phyloP scores from a whole-genome alignment of 1,284 basidiomycete species.

The Tilletia setariae region DNA sequence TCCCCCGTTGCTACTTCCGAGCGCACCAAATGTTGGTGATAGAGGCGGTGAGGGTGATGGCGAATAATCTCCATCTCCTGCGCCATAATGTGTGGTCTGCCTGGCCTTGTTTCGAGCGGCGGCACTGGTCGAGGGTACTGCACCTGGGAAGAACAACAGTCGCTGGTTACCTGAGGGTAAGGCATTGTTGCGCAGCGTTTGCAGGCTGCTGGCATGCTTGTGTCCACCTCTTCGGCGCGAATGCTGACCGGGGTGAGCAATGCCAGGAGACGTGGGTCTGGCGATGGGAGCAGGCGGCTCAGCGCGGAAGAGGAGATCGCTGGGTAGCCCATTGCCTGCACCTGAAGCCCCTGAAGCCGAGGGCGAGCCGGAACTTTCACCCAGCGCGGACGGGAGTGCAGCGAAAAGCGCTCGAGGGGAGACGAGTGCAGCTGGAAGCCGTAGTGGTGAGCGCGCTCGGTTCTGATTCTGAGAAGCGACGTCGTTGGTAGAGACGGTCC shows the following conservation, averaged over 20 bases:
- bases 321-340: not conserved
- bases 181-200: conserved; percentile 11
- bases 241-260: conserved; percentile 7
- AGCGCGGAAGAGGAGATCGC: not conserved
- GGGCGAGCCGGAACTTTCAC: too few relatives aligned
- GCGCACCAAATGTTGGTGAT: not conserved
- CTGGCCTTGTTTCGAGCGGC: not conserved
- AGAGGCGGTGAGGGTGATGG: not conserved
- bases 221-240: not conserved
- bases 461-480: too few relatives aligned
- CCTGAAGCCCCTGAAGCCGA: too few relatives aligned
- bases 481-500: too few relatives aligned
- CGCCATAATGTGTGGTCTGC: conserved; percentile 8
- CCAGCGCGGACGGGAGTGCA: too few relatives aligned
- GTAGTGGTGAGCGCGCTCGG: conserved; percentile 1
- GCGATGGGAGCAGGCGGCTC: conserved; percentile 1
- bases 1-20: not conserved
- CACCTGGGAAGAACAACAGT: conserved; percentile 2
- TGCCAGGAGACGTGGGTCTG: not conserved
- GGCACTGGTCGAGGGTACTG: not conserved
- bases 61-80: conserved; percentile 6
- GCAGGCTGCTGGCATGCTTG: conserved; percentile 8
- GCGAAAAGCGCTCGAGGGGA: conserved; percentile 9
- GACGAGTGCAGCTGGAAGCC: conserved; percentile 9
- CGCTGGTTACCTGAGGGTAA: conserved; percentile 2